These are phyloP conservation scores for Fusarium sp. DNA, from an alignment of 2,329 filamentous ascomycete species.

Conservation along the genomic window DNA sequence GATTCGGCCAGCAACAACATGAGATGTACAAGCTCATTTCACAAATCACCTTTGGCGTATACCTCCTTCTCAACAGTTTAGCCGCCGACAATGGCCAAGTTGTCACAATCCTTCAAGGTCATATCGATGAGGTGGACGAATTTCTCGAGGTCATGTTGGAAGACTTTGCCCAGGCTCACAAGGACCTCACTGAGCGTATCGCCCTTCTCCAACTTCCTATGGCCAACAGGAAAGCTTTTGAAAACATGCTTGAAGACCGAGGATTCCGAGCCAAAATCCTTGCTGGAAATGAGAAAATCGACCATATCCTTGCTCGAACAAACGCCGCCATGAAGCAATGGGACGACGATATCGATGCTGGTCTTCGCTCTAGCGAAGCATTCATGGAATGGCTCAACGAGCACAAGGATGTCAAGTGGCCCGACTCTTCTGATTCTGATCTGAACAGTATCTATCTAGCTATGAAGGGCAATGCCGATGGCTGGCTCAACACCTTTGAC, in stretches of 20 bases:
- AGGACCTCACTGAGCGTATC: conserved; percentile 83
- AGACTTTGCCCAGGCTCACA: conserved; percentile 80
- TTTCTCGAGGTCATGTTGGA: conserved; percentile 89
- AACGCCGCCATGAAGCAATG: conserved; percentile 79
- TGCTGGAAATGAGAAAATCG: conserved; percentile 89
- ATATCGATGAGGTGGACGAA: conserved; percentile 93
- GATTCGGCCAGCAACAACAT: conserved; percentile 80
- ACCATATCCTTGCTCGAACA: conserved; percentile 86
- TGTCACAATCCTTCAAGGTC: conserved; percentile 86
- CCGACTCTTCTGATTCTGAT: conserved; percentile 65
- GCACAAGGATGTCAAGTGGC: conserved; percentile 69
- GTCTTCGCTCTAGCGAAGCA: conserved; percentile 78
- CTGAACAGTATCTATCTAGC: conserved; percentile 81
- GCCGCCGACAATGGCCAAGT: conserved; percentile 92
- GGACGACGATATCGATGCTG: conserved; percentile 81
- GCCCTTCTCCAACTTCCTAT: conserved; percentile 85
- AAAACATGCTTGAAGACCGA: conserved; percentile 87
- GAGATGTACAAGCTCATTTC: conserved; percentile 90
- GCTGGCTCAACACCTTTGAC: conserved; percentile 85
- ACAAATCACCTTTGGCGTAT: conserved; percentile 93
- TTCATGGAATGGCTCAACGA: conserved; percentile 79
- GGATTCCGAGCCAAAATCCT: conserved; percentile 84
- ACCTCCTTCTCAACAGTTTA: conserved; percentile 83
- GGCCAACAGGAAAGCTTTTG: conserved; percentile 83
- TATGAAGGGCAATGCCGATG: conserved; percentile 92